These are phyloP conservation scores for Komagataella kurtzmanii DNA, from an alignment of 805 yeast genomes.

Conservation along the genomic window DNA sequence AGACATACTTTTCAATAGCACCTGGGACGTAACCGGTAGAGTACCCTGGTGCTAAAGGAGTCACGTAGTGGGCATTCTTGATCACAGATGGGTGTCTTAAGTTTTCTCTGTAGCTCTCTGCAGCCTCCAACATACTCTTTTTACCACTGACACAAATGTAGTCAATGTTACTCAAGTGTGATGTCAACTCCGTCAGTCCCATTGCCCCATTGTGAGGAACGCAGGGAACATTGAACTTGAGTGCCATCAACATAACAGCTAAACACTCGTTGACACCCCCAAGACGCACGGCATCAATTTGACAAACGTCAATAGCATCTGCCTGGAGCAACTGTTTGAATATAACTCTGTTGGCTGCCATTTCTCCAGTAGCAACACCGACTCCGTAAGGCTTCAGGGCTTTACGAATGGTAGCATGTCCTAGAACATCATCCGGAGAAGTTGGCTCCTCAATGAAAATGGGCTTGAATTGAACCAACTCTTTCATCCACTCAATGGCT, in stretches of 20 bases:
- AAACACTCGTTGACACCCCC: slow-evolving; percentile 12
- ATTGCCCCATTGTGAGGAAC: slow-evolving; percentile 13
- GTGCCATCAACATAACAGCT: slow-evolving; percentile 11
- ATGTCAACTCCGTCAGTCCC: slow-evolving; percentile 12
- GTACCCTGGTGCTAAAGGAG: slow-evolving; percentile 11
- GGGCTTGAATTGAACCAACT: slow-evolving; percentile 10
- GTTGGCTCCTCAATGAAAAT: slow-evolving; percentile 14
- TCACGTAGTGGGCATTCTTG: slow-evolving; percentile 9
- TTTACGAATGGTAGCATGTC: slow-evolving; percentile 10
- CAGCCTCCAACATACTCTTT: slow-evolving; percentile 10
- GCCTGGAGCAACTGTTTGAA: slow-evolving; percentile 12
- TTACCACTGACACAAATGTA: slow-evolving; percentile 9
- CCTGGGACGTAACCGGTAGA: slow-evolving; percentile 7
- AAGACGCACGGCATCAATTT: slow-evolving; percentile 11
- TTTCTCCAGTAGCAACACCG: slow-evolving; percentile 13
- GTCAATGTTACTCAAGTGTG: slow-evolving; percentile 11
- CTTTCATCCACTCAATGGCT: slow-evolving; percentile 11
- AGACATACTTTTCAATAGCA: slow-evolving; percentile 9
- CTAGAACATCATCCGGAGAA: slow-evolving; percentile 12
- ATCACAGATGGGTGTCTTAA: slow-evolving; percentile 8
- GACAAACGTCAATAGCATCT: slow-evolving; percentile 12
- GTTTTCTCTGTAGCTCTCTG: slow-evolving; percentile 10
- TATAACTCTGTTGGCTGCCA: slow-evolving; percentile 13
- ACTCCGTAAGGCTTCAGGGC: slow-evolving; percentile 10
- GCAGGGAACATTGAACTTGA: slow-evolving; percentile 9